phyloP scores from a whole-genome alignment of 805 yeast genomes.

The Saccharomycopsis babjevae region DNA sequence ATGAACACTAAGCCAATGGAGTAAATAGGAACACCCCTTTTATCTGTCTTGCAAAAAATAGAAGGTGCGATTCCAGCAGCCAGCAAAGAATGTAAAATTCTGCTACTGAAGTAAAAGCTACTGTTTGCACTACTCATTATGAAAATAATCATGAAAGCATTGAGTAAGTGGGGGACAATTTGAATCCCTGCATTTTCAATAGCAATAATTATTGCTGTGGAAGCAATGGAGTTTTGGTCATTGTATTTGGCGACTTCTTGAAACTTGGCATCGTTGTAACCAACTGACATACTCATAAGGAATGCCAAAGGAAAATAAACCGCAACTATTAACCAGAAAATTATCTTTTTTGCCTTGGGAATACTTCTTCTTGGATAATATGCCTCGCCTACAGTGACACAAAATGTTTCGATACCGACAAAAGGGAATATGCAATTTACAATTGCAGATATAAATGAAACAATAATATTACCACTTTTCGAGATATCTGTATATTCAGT shows the following conservation, averaged over 20 bases:
- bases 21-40: slow-evolving; percentile 35
- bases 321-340: slow-evolving; percentile 42
- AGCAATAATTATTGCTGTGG: slow-evolving; percentile 42
- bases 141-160: slow-evolving; percentile 38
- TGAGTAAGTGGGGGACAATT: slow-evolving; percentile 38
- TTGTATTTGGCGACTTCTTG: slow-evolving; percentile 30
- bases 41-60: slow-evolving; percentile 32
- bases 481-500: slow-evolving; percentile 24
- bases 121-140: slow-evolving; percentile 34
- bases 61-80: slow-evolving; percentile 37
- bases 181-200: slow-evolving; percentile 38
- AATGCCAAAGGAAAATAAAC: slow-evolving; percentile 45
- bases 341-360: slow-evolving; percentile 43
- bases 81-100: slow-evolving; percentile 34
- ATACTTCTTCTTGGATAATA: slow-evolving; percentile 38
- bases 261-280: slow-evolving; percentile 31
- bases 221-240: slow-evolving; percentile 32
- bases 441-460: slow-evolving; percentile 42
- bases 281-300: slow-evolving; percentile 48
- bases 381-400: slow-evolving; percentile 39
- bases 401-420: slow-evolving; percentile 42
- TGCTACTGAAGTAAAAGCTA: slow-evolving; percentile 36
- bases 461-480: slow-evolving; percentile 36
- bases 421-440: slow-evolving; percentile 43
- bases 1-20: slow-evolving; percentile 30